phyloP scores from a whole-genome alignment of 2,329 filamentous ascomycete species.

The Colletotrichum truncatum region DNA sequence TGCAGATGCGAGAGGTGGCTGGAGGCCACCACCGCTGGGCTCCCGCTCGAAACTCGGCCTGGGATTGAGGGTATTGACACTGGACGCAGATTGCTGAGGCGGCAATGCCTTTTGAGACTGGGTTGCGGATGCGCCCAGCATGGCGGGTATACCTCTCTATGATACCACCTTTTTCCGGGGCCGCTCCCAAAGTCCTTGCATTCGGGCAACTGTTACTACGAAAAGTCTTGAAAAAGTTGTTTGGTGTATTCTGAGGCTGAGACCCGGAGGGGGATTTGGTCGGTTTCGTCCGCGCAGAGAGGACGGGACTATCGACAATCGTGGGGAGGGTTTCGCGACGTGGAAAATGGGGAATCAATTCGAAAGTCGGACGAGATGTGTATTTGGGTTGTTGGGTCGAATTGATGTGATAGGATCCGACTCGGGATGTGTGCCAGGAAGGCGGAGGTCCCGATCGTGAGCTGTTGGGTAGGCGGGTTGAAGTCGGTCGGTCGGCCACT shows the following conservation, averaged over 20 bases:
- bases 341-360: not conserved
- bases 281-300: constrained; percentile 1
- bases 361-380: not conserved
- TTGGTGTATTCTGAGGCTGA: not conserved
- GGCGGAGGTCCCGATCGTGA: not conserved
- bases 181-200: constrained; percentile 28
- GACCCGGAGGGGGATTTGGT: not conserved
- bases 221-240: not conserved
- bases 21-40: constrained; percentile 52
- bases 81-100: constrained; percentile 46
- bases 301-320: constrained; percentile 2
- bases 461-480: constrained; percentile 1
- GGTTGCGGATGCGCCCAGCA: constrained; percentile 63
- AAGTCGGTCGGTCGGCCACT: constrained; percentile 15
- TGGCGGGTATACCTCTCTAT: constrained; percentile 42
- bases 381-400: not conserved
- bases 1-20: constrained; percentile 47
- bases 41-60: constrained; percentile 66
- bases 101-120: constrained; percentile 63
- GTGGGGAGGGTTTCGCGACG: not conserved
- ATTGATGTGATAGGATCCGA: not conserved
- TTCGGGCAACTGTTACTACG: constrained; percentile 28
- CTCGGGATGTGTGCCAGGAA: not conserved
- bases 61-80: constrained; percentile 43
- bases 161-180: constrained; percentile 30